Evolutionary conservation across 176 grass and related monocot species (phyloP), one percentile per base, ranked within the genome.

Genomic region (Phoenix dactylifera): DNA sequence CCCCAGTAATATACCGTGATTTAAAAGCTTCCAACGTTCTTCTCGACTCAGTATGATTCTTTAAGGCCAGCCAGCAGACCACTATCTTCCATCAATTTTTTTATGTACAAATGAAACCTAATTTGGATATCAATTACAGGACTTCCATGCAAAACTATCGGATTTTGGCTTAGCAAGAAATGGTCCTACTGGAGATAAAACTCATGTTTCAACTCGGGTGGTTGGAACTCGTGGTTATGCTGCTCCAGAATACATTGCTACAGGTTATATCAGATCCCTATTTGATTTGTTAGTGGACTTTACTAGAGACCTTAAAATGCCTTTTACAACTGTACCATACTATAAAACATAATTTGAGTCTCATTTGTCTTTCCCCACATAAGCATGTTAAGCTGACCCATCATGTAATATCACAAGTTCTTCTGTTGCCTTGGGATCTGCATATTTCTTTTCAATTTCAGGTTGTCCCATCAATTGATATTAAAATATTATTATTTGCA

Each of bases 21-120:
- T 62, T 95, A 51, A 95, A 95, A 76, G 89, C 86, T 4, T 89
- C 86, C 52, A 95, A 95, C 50, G 80, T 95, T 22, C 83, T 95
- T 16, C 90, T 95, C 29, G 89, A 70, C 55, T 7, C 81, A 49
- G 80, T 83, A 50, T 12, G 30, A 19, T 19, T 55, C 29, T 3
- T 12, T 15, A 32, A n/a, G 44, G 3, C 4, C 25, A 19, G 22
- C 19, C 12, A 74, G 18, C 22, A 18, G 39, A 44, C 3, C 2
- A 14, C 35, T 14, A 44, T 44, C 2, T 44, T 12, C 35, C 35
- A 44, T 44, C 35, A 44, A 12, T 44, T 14, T 3, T 44, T 44
- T 12, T 44, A 44, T 3, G 35, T 6, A 44, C 35, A 44, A 44
- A 44, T 44, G 35, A 44, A 44, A 12, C 35, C 10, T 14, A 44